Percentiles rank a stretch among this genome's conserved stretches.
Evolutionary conservation across 2,329 filamentous ascomycete species (phyloP).

Genomic region (Akanthomyces uredinophilus): DNA sequence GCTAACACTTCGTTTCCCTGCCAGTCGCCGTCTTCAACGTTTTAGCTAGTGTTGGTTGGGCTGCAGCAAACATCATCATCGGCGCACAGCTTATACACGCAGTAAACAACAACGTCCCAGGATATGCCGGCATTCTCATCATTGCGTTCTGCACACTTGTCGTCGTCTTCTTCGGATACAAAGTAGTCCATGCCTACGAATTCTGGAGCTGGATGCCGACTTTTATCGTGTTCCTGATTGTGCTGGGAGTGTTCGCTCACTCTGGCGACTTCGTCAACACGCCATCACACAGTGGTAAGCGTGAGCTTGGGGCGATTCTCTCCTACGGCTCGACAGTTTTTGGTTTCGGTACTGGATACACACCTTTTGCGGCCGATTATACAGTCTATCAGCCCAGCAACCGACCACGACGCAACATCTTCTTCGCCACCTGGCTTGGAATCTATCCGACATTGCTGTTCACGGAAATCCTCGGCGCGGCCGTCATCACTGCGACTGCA

Average conservation of each 20-base stretch:
- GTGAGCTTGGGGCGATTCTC: constrained; percentile 58
- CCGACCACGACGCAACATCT: constrained; percentile 54
- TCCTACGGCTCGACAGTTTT: constrained; percentile 68
- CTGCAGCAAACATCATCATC: constrained; percentile 68
- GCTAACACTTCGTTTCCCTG: neutral
- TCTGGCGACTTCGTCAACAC: constrained; percentile 58
- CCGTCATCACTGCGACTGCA: constrained; percentile 56
- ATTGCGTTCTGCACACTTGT: constrained; percentile 63
- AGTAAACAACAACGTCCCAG: constrained; percentile 62
- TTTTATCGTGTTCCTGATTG: constrained; percentile 65
- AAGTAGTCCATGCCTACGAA: constrained; percentile 69
- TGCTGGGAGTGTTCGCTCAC: constrained; percentile 62
- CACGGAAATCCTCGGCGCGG: constrained; percentile 67
- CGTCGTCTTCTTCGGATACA: constrained; percentile 70
- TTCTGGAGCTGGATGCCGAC: constrained; percentile 69
- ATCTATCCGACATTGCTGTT: constrained; percentile 65
- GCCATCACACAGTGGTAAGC: constrained; percentile 53
- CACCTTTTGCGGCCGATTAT: constrained; percentile 67
- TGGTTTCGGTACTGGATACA: constrained; percentile 72
- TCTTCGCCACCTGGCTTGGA: constrained; percentile 61
- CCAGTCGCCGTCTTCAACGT: constrained; percentile 64
- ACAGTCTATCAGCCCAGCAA: constrained; percentile 65
- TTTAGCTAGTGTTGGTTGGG: constrained; percentile 68
- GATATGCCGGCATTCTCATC: constrained; percentile 66
- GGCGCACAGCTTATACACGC: constrained; percentile 69